These are phyloP conservation scores for Ustilago tritici DNA, from an alignment of 1,284 basidiomycete genomes.

Conservation along the genomic window DNA sequence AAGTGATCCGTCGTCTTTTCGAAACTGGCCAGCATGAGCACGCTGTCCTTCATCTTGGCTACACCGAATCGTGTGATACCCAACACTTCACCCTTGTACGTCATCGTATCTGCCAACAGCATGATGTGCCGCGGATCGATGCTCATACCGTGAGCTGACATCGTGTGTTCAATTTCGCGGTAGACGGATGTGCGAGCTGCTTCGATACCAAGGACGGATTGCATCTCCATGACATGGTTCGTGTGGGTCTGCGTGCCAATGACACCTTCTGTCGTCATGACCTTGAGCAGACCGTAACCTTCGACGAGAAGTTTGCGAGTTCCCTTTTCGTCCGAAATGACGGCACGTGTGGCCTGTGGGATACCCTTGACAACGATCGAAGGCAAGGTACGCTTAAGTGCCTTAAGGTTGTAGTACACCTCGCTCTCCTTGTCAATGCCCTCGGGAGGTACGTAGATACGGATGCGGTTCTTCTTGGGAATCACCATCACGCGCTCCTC, in stretches of 20 bases:
- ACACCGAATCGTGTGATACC: conserved; percentile 99
- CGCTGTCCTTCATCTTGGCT: conserved; percentile 99
- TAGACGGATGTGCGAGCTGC: conserved; percentile 94
- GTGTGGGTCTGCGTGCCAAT: conserved; percentile 91
- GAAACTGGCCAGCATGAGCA: conserved; percentile 98
- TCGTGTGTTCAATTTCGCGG: conserved; percentile 94
- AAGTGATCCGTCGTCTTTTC: conserved; percentile 99
- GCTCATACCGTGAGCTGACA: conserved; percentile 97
- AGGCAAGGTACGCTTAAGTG: conserved; percentile 66
- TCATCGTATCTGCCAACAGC: conserved; percentile 98
- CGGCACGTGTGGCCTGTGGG: conserved; percentile 61
- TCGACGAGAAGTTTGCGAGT: conserved; percentile 71
- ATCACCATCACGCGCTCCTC: conserved; percentile 73
- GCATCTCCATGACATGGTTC: conserved; percentile 97
- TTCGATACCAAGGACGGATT: conserved; percentile 94
- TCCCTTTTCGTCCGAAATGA: conserved; percentile 68
- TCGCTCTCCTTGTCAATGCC: conserved; percentile 77
- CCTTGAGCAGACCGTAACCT: conserved; percentile 96
- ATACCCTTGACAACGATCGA: conserved; percentile 68
- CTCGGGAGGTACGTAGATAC: conserved; percentile 77
- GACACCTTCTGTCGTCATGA: conserved; percentile 97
- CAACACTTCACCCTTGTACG: conserved; percentile 98
- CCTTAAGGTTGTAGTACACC: conserved; percentile 65
- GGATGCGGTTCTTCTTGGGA: conserved; percentile 78
- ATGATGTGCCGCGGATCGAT: conserved; percentile 99